Conservation (phyloP, 345 rosid species). For the Salix udensis region DNA sequence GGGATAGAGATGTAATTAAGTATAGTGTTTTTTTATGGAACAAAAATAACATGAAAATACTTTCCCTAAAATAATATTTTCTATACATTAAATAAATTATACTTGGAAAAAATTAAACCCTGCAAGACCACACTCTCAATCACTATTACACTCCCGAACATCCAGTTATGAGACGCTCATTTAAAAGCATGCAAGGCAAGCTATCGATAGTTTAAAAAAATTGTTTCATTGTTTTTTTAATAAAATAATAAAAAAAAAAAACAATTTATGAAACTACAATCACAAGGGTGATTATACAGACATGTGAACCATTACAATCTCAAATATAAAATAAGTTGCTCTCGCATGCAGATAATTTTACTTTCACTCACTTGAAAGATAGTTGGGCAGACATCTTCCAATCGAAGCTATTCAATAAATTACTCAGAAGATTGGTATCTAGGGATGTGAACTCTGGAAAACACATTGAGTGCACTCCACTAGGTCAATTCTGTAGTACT, state of each 20-base stretch:
- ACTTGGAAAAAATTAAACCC: no score
- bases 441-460: not conserved
- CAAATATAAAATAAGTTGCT: not conserved
- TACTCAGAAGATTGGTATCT: not conserved
- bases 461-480: not conserved
- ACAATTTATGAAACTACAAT: not conserved
- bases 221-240: no score
- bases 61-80: no score
- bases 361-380: not conserved
- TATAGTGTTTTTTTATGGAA: no score
- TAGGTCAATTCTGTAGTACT: not conserved
- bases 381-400: not conserved
- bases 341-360: not conserved
- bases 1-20: no score
- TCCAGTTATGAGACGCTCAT: no score
- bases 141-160: no score
- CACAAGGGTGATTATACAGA: not conserved
- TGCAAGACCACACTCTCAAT: no score
- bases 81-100: no score
- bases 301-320: slow-evolving; percentile 1
- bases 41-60: no score
- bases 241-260: not conserved
- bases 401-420: slow-evolving; percentile 1
- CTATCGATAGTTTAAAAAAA: no score
- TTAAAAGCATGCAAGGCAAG: no score